Evolutionary conservation across 2,329 filamentous ascomycete genomes (phyloP), one percentile per base, ranked within the genome.

Genomic region (Colletotrichum horii): DNA sequence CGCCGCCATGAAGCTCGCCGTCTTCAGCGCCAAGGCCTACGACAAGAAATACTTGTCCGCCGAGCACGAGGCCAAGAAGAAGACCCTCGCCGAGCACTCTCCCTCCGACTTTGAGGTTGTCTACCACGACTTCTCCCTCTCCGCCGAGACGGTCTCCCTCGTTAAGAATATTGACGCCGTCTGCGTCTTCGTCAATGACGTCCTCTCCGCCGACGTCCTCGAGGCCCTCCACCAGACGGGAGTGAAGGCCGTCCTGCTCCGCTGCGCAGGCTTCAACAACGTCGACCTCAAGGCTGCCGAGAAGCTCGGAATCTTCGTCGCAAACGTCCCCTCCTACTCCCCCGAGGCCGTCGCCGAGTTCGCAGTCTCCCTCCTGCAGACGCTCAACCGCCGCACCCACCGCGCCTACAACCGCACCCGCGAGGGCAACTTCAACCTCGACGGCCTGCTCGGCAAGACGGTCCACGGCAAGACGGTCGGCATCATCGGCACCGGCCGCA

Each of bases 291-390:
- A 82, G 22, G 84, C 86, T 2, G 93, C 93, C 70, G 85, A 88
- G 78, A 80, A 82, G 24, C 86, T 91, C 5, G 88, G 89, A 72
- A 83, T 94, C 77, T 90, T 90, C 79, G 91, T 94, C 60, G 91
- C 91, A 78, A 91, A 92, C 75, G 92, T 94, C 38, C 92, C 93
- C 2, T 89, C 91, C 4, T 94, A 94, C 84, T 92, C 91, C 9
- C 93, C 93, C 74, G 91, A 94, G 82, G 91, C 92, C 3, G 93
- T 94, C 4, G 92, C 92, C 78, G 93, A 94, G 85, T 94, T 93
- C 79, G 89, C 91, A 55, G 88, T 94, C n/a, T 91, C 92, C 3
- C 86, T 94, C 75, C 86, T 94, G 69, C 91, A 93, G 84, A 93
- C 92, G 2, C 86, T 94, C 58, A 93, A 94, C 81, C 91, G 93